Percentiles rank a stretch among this genome's conserved stretches.
Conservation (phyloP, 78 protist genomes). For the Pigoraptor vietnamica region DNA sequence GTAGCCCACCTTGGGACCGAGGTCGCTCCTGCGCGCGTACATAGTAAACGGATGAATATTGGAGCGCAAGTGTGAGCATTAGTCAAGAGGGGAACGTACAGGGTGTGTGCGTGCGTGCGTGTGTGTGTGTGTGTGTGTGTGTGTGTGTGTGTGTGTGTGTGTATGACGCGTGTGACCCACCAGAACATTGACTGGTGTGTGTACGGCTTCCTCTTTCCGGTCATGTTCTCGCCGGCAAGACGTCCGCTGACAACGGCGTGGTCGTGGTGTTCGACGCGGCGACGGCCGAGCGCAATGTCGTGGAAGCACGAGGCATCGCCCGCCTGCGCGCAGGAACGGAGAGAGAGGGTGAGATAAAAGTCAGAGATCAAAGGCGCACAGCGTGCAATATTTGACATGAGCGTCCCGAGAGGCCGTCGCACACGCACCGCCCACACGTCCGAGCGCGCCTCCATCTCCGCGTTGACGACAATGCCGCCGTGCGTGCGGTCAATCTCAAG, state of each 20-base stretch:
- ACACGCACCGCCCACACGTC: slow-evolving; percentile 47
- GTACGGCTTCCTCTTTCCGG: slow-evolving; percentile 34
- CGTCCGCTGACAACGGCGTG: slow-evolving; percentile 50
- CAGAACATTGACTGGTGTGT: slow-evolving; percentile 48
- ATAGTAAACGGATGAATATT: too few relatives aligned
- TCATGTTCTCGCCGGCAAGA: slow-evolving; percentile 59
- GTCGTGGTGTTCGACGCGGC: slow-evolving; percentile 79
- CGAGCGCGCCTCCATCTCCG: slow-evolving; percentile 70
- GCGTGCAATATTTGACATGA: neutral
- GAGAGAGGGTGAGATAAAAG: neutral
- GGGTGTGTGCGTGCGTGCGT: too few relatives aligned
- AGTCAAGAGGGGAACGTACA: too few relatives aligned
- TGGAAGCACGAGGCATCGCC: slow-evolving; percentile 71
- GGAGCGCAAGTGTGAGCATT: too few relatives aligned
- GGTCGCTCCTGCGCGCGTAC: neutral
- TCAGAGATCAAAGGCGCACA: neutral
- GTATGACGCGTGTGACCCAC: slow-evolving; percentile 14
- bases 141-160: neutral
- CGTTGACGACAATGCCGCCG: slow-evolving; percentile 72
- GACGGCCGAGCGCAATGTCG: slow-evolving; percentile 55
- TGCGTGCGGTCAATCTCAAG: slow-evolving; percentile 62
- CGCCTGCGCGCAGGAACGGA: slow-evolving; percentile 20
- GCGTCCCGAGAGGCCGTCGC: neutral
- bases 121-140: neutral
- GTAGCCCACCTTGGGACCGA: slow-evolving; percentile 30